These are phyloP conservation scores for Priceomyces carsonii DNA, from an alignment of 805 yeast genomes.

Conservation along the genomic window DNA sequence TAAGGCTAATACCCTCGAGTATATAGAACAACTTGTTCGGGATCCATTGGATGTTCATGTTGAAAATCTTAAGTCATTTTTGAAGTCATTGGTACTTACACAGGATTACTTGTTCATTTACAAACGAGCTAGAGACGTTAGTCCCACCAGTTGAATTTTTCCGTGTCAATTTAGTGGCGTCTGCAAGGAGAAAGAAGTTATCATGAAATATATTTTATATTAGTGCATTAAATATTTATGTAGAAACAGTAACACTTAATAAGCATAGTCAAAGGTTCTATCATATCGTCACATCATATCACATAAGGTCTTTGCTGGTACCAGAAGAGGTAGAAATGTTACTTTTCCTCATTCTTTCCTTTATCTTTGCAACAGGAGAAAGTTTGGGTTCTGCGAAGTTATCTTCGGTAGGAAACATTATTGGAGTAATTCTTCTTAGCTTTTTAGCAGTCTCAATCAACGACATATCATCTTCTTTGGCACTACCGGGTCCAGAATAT, in stretches of 20 bases:
- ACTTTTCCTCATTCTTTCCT: conserved; percentile 19
- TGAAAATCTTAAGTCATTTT: conserved; percentile 10
- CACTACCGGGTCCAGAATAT: neutral
- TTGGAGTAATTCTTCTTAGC: conserved; percentile 35
- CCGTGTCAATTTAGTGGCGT: too few species aligned
- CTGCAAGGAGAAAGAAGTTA: too few species aligned
- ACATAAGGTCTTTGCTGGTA: neutral
- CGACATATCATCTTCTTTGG: conserved; percentile 15
- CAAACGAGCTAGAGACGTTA: conserved; percentile 24
- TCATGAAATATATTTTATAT: too few species aligned
- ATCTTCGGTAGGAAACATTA: conserved; percentile 33
- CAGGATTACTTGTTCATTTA: conserved; percentile 30
- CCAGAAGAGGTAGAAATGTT: neutral
- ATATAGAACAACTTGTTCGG: conserved; percentile 8
- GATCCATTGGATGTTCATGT: conserved; percentile 12
- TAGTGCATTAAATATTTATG: neutral
- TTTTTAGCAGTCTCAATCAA: conserved; percentile 35
- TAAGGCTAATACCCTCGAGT: conserved; percentile 5
- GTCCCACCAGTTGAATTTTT: too few species aligned
- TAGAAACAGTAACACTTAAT: too few species aligned
- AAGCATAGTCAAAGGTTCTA: too few species aligned
- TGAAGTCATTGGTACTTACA: conserved; percentile 20
- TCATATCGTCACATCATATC: too few species aligned
- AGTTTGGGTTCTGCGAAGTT: conserved; percentile 24
- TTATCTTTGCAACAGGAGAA: conserved; percentile 31